Evolutionary conservation across 2,329 filamentous ascomycete genomes (phyloP).

Genomic region (Ascochyta viciae-villosae): DNA sequence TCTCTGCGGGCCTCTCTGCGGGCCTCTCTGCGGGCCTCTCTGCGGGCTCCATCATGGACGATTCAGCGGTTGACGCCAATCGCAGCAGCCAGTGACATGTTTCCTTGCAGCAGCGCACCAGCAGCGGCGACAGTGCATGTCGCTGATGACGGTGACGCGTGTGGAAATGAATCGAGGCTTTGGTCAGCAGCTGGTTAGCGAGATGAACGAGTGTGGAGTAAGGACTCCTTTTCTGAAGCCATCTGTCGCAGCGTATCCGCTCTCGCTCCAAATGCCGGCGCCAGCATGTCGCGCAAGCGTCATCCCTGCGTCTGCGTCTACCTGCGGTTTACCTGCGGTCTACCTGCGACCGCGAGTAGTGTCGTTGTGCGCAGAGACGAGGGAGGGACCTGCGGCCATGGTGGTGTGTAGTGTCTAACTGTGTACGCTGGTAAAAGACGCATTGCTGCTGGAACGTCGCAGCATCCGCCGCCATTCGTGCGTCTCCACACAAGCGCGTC

Average conservation of each 20-base stretch:
- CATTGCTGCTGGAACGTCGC: conserved; percentile 12
- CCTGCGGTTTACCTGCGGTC: not conserved
- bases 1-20: conserved; percentile 1
- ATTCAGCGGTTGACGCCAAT: conserved; percentile 24
- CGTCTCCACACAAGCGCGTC: conserved; percentile 26
- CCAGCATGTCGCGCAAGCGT: conserved; percentile 25
- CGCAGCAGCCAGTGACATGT: conserved; percentile 30
- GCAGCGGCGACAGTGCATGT: conserved; percentile 17
- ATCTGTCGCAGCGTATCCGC: conserved; percentile 23
- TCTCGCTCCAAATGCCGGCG: conserved; percentile 42
- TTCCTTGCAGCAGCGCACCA: conserved; percentile 27
- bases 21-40: not conserved
- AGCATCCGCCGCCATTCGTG: conserved; percentile 10
- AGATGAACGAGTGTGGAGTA: conserved; percentile 50
- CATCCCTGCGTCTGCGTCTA: conserved; percentile 28
- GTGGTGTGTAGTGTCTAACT: not conserved
- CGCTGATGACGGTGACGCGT: conserved; percentile 23
- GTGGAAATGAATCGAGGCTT: conserved; percentile 20
- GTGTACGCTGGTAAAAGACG: not conserved
- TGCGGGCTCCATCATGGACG: conserved; percentile 26
- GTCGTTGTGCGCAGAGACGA: conserved; percentile 6
- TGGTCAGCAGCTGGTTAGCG: conserved; percentile 39
- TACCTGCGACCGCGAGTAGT: conserved; percentile 1
- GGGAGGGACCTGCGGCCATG: not conserved
- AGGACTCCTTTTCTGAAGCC: conserved; percentile 30